Evolutionary conservation across 1,284 basidiomycete species (phyloP).

Genomic region (Polyporus tsugae): DNA sequence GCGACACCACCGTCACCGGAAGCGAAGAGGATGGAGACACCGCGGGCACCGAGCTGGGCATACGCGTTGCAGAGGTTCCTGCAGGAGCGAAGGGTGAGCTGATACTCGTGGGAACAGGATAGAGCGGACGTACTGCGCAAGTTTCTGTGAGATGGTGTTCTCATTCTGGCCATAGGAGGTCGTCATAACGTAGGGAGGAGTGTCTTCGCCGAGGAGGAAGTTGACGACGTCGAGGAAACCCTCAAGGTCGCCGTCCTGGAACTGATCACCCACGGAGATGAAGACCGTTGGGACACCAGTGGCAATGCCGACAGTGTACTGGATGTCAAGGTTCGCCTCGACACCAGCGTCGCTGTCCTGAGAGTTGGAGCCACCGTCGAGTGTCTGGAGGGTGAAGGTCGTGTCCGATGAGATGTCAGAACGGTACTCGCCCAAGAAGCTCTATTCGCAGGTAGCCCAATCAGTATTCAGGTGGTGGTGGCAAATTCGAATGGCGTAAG

Average conservation of each 20-base stretch:
- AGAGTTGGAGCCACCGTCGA: constrained; percentile 55
- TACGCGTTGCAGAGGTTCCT: constrained; percentile 62
- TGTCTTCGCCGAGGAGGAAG: constrained; percentile 43
- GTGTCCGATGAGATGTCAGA: constrained; percentile 44
- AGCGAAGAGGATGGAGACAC: constrained; percentile 69
- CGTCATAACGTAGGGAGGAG: constrained; percentile 58
- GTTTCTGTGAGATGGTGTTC: constrained; percentile 41
- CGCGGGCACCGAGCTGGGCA: constrained; percentile 67
- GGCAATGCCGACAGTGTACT: constrained; percentile 65
- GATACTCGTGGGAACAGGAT: not conserved
- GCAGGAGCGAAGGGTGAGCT: not conserved
- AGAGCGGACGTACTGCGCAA: constrained; percentile 62
- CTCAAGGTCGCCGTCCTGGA: constrained; percentile 28
- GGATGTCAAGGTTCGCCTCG: constrained; percentile 70
- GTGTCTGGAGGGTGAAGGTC: constrained; percentile 50
- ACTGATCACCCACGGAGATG: constrained; percentile 52
- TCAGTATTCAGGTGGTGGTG: not conserved
- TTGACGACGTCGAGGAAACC: constrained; percentile 39
- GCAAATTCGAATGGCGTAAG: not conserved
- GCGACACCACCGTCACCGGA: constrained; percentile 76
- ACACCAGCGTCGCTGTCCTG: constrained; percentile 42
- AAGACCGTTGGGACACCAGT: constrained; percentile 42
- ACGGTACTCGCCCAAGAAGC: constrained; percentile 39
- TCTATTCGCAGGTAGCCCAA: too few relatives aligned
- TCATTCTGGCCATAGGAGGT: constrained; percentile 48